These are phyloP conservation scores for Rhynchospora breviuscula DNA, from an alignment of 176 grass and related monocot genomes.

Conservation along the genomic window DNA sequence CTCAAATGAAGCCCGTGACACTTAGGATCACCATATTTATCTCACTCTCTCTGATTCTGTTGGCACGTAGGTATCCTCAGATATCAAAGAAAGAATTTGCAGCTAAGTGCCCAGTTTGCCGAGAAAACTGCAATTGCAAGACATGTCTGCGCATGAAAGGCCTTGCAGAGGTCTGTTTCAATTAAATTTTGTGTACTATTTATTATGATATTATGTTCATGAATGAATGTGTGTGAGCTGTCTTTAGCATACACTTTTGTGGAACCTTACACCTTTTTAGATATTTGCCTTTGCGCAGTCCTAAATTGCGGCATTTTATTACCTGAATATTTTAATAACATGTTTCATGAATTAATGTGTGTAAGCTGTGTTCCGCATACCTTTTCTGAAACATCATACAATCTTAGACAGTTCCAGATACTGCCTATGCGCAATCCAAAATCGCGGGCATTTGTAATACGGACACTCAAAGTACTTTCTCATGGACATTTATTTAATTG, in stretches of 20 bases:
- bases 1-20: background rate
- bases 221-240: too few relatives aligned
- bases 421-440: background rate
- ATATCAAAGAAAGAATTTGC: conserved; percentile 46
- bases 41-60: background rate
- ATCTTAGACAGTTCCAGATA: background rate
- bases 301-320: too few relatives aligned
- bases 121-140: conserved; percentile 75
- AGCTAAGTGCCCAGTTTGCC: conserved; percentile 49
- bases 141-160: conserved; percentile 43
- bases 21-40: background rate
- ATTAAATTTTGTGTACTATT: background rate
- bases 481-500: background rate
- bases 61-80: conserved; percentile 54
- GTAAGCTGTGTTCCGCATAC: background rate
- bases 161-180: conserved; percentile 34
- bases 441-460: background rate
- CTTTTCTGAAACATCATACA: background rate
- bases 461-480: background rate
- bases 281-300: too few relatives aligned
- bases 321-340: background rate
- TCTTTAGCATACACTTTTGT: too few relatives aligned
- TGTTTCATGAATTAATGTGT: conserved; percentile 1
- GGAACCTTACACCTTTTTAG: too few relatives aligned
- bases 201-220: background rate